Evolutionary conservation across 495 filamentous ascomycete species (phyloP).

Genomic region (Penicillium cinerascens): DNA sequence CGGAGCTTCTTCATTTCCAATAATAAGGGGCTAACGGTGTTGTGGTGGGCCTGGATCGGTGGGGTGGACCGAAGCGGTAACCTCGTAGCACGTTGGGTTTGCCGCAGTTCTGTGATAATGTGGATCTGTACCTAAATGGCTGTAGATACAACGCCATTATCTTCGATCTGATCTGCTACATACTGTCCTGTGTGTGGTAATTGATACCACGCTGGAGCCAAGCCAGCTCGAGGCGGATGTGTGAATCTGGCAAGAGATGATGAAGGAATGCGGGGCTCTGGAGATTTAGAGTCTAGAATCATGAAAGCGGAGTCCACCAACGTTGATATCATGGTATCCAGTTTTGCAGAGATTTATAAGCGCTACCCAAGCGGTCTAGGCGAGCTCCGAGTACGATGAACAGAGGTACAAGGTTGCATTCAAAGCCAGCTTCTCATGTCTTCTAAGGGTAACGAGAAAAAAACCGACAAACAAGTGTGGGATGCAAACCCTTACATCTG

Average conservation of each 20-base stretch:
- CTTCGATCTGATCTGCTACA: not conserved
- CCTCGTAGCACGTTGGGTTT: not conserved
- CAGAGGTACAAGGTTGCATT: slow-evolving; percentile 9
- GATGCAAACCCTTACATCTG: not conserved
- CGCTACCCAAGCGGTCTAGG: not conserved
- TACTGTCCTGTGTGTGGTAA: not conserved
- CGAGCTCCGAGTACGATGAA: not conserved
- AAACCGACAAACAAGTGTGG: not conserved
- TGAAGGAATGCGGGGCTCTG: not conserved
- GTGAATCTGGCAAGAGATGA: not conserved
- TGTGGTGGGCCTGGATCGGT: not conserved
- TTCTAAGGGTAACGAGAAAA: not conserved
- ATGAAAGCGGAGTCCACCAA: not conserved
- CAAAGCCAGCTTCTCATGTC: not conserved
- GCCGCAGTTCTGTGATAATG: not conserved
- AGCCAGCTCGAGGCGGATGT: not conserved
- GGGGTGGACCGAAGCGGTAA: not conserved
- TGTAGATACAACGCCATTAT: not conserved
- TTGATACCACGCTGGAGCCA: not conserved
- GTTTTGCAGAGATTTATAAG: not conserved
- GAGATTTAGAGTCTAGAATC: not conserved
- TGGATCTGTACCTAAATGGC: not conserved
- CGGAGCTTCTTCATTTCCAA: not conserved
- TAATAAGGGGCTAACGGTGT: not conserved
- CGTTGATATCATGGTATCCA: not conserved